These are phyloP conservation scores for Monosporascus sp. DNA, from an alignment of 2,329 filamentous ascomycete genomes.

Conservation along the genomic window DNA sequence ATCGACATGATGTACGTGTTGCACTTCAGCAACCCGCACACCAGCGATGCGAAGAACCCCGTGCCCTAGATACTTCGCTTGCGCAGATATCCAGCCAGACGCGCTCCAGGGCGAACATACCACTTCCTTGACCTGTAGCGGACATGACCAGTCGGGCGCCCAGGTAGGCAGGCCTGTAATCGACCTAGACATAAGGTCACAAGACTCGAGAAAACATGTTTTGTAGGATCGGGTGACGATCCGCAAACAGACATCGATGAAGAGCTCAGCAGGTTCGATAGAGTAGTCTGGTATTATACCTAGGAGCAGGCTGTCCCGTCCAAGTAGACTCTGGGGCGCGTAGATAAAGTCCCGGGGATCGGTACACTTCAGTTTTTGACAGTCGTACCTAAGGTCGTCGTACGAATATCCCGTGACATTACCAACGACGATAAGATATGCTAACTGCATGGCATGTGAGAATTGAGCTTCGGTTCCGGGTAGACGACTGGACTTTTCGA, in stretches of 20 bases:
- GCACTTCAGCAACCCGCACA: background rate
- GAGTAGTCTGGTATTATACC: background rate
- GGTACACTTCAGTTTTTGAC: background rate
- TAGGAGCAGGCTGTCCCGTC: no score
- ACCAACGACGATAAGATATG: fast-evolving
- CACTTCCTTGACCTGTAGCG: fast-evolving
- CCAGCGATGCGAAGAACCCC: background rate
- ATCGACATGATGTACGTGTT: background rate
- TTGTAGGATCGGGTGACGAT: background rate
- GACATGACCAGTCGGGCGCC: background rate
- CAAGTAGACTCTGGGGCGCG: background rate
- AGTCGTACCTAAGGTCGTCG: fast-evolving
- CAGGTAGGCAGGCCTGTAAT: background rate
- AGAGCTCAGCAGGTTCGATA: background rate
- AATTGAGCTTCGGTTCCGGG: background rate
- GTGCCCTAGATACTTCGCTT: background rate
- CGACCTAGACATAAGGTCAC: background rate
- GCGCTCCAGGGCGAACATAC: background rate
- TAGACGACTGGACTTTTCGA: fast-evolving
- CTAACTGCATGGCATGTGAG: background rate
- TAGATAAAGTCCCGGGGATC: background rate
- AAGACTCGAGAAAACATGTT: background rate
- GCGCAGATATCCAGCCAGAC: background rate
- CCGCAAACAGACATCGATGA: background rate
- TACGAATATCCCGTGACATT: background rate